Percentiles rank a stretch among this genome's conserved stretches.
These are phyloP conservation scores for Calonectria ilicicola DNA, from an alignment of 2,329 filamentous ascomycete genomes.

Conservation along the genomic window DNA sequence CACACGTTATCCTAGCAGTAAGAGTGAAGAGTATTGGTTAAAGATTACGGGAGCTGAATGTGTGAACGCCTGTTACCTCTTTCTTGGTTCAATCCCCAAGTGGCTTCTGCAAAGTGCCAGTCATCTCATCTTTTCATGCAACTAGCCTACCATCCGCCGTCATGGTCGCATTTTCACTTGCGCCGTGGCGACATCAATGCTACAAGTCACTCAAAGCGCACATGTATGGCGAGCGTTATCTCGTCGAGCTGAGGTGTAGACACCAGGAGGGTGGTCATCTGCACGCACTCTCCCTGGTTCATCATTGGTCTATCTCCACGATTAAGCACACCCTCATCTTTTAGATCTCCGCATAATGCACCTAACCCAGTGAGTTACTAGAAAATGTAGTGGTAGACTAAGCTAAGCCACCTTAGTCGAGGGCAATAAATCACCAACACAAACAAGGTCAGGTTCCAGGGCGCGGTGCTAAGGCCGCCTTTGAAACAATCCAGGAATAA, in stretches of 20 bases:
- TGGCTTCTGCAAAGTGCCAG: neutral
- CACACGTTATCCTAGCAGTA: neutral
- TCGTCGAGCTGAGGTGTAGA: neutral
- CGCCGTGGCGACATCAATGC: neutral
- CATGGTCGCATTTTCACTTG: conserved; percentile 2
- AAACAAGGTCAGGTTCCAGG: neutral
- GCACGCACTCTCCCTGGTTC: neutral
- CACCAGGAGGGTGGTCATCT: conserved; percentile 5
- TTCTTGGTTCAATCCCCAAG: neutral
- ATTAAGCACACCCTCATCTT: conserved; percentile 6
- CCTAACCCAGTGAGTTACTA: neutral
- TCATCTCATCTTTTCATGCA: neutral
- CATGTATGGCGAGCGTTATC: neutral
- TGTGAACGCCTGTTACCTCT: neutral
- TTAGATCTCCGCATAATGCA: neutral
- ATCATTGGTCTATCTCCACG: neutral
- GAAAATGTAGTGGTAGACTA: neutral
- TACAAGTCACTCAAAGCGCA: neutral
- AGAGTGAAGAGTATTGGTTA: neutral
- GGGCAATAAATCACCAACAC: neutral
- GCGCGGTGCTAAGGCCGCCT: neutral
- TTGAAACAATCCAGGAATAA: neutral
- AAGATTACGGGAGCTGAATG: neutral
- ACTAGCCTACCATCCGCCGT: neutral
- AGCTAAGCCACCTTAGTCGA: neutral